Conservation (phyloP, 345 rosid genomes). For the Psidium friedrichsthalianum region DNA sequence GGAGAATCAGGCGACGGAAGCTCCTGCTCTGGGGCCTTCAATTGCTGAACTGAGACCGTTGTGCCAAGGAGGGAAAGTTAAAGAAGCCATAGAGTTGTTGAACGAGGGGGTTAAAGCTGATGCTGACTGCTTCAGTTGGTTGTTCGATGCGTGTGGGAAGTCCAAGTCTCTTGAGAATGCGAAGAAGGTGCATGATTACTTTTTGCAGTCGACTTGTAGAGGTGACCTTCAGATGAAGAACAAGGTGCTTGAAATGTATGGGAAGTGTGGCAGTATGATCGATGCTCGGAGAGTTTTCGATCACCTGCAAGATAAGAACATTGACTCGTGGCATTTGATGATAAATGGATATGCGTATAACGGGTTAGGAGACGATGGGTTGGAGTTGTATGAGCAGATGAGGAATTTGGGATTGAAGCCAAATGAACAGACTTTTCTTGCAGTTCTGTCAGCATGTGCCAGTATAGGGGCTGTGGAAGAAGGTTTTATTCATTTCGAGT, state of each 20-base stretch:
- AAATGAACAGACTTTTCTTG: conserved; percentile 27
- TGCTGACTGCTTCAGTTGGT: conserved; percentile 12
- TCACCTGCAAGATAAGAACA: conserved; percentile 33
- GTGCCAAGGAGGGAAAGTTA: conserved; percentile 28
- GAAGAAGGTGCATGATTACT: conserved; percentile 30
- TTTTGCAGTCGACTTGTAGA: conserved; percentile 29
- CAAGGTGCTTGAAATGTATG: conserved; percentile 31
- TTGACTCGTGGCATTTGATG: conserved; percentile 41
- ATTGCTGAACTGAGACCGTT: conserved; percentile 13
- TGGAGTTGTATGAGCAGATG: conserved; percentile 33
- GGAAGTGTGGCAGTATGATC: conserved; percentile 27
- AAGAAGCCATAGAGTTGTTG: conserved; percentile 34
- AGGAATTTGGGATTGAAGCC: conserved; percentile 24
- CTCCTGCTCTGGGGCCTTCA: conserved; percentile 3
- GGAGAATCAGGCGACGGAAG: neutral
- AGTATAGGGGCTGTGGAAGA: conserved; percentile 35
- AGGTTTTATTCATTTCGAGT: conserved; percentile 33
- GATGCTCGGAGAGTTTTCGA: conserved; percentile 38
- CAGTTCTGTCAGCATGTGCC: conserved; percentile 29
- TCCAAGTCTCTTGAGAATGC: conserved; percentile 25
- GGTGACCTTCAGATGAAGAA: conserved; percentile 23
- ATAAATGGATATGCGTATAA: conserved; percentile 29
- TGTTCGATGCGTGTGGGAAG: conserved; percentile 18
- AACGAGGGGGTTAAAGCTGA: conserved; percentile 27
- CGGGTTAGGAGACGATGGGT: conserved; percentile 31